Evolutionary conservation across 208 protist species (phyloP), one percentile per base, ranked within the genome.

Genomic region (Leishmania arabica): DNA sequence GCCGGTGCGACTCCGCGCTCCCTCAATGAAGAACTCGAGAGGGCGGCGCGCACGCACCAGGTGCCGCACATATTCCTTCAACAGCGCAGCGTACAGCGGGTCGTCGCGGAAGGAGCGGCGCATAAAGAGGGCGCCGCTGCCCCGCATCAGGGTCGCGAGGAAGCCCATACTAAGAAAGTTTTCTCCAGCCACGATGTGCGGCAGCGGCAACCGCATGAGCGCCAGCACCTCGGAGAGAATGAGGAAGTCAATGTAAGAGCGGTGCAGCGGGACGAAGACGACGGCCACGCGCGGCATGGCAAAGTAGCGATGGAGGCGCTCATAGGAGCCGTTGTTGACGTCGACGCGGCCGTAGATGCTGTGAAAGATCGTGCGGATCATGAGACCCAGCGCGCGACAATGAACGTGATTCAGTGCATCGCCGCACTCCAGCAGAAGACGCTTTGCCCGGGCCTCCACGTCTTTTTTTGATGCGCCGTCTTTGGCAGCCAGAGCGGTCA

Each of bases 101-200:
- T 98, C 95, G 64, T 87, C 86, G 51, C 89, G 86, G 81, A 98
- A 98, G 49, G 86, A 88, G 62, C 94, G 88, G 56, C 93, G 93
- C 86, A 98, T 97, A 75, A 98, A 98, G 78, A 98, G 97, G n/a
- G 94, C 95, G 19, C 95, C 95, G 77, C 90, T 94, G n/a, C 93
- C 92, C 49, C 95, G 89, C 88, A 98, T 91, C 34, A 98, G 69
- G n/a, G 84, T 86, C 1, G 92, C 76, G 31, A 97, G 66, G 19
- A 83, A 68, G 13, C 92, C 91, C 88, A 98, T 86, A 37, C 87
- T 84, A 6, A 97, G 81, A 86, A 98, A 98, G 68, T 96, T 91
- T 64, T 98, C 95, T 21, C 95, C 95, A 8, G 96, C 89, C 60
- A 93, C 94, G 74, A 98, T 91, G 87, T 97, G 95, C 13, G 95